Evolutionary conservation across 2,329 filamentous ascomycete species (phyloP).

Genomic region (Ceratocystis alfenasii): DNA sequence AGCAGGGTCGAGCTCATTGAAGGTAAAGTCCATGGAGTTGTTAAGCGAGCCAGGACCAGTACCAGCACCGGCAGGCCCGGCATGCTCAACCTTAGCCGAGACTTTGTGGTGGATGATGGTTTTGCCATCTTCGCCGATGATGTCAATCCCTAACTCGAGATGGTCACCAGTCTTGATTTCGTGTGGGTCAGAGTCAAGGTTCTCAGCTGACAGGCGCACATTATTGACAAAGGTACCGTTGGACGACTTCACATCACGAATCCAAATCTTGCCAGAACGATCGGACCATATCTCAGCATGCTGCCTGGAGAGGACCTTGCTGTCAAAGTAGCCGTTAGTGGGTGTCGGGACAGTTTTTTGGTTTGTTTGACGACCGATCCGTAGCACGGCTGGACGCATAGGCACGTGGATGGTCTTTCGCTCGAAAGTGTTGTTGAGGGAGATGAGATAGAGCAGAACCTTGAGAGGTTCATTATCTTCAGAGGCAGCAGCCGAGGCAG

Average conservation of each 20-base stretch:
- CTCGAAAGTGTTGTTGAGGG: conserved; percentile 93
- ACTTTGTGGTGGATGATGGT: conserved; percentile 98
- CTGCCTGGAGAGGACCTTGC: conserved; percentile 89
- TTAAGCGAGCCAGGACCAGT: conserved; percentile 30
- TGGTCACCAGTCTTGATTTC: conserved; percentile 86
- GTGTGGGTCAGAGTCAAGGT: conserved; percentile 89
- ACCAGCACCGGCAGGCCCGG: conserved; percentile 64
- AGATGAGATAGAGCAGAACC: conserved; percentile 73
- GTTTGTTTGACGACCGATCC: conserved; percentile 94
- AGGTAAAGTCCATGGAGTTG: conserved; percentile 77
- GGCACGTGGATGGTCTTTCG: conserved; percentile 92
- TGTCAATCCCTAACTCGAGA: conserved; percentile 91
- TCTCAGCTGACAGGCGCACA: conserved; percentile 77
- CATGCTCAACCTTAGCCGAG: conserved; percentile 89
- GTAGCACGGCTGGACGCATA: conserved; percentile 82
- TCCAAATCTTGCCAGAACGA: conserved; percentile 77
- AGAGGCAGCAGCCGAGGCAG: conserved; percentile 44
- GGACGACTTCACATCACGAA: conserved; percentile 93
- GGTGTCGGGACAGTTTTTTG: conserved; percentile 87
- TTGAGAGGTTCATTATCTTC: conserved; percentile 50
- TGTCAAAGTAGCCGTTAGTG: conserved; percentile 91
- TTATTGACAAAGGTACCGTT: conserved; percentile 98
- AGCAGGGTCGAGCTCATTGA: conserved; percentile 78
- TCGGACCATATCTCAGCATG: conserved; percentile 95
- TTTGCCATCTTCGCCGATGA: conserved; percentile 96